phyloP scores from a whole-genome alignment of 371 early-diverging fungal species.

The Mortierella sp. region DNA sequence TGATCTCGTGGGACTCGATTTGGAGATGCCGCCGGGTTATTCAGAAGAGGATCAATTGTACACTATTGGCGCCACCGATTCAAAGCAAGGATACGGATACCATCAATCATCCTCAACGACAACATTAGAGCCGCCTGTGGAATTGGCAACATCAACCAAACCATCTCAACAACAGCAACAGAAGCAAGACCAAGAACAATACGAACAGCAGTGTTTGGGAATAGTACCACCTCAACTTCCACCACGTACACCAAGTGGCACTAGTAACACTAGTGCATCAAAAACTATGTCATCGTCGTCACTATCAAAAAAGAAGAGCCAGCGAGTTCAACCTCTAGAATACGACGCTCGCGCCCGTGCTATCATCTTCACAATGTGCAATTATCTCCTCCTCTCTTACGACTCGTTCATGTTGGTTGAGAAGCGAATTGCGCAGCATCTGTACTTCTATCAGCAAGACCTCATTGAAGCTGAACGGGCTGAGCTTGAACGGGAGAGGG shows the following conservation, averaged over 20 bases:
- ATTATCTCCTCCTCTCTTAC: slow-evolving; percentile 39
- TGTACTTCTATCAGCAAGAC: slow-evolving; percentile 56
- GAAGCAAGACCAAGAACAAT: not conserved
- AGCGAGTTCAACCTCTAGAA: slow-evolving; percentile 45
- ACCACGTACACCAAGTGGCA: slow-evolving; percentile 15
- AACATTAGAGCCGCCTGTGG: not conserved
- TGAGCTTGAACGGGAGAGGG: slow-evolving; percentile 25
- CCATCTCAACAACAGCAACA: slow-evolving; percentile 8
- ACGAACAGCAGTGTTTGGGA: not conserved
- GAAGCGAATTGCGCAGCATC: slow-evolving; percentile 50
- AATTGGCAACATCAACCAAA: not conserved
- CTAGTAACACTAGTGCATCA: slow-evolving; percentile 1
- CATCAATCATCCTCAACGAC: not conserved
- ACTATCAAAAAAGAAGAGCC: slow-evolving; percentile 4
- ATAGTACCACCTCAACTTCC: slow-evolving; percentile 36
- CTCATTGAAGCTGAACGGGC: slow-evolving; percentile 44
- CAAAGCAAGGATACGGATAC: not conserved
- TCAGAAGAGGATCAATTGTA: slow-evolving; percentile 24
- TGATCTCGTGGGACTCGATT: slow-evolving; percentile 24
- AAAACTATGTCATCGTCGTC: not conserved
- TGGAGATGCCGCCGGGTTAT: slow-evolving; percentile 38
- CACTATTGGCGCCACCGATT: slow-evolving; percentile 24
- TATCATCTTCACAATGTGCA: slow-evolving; percentile 51
- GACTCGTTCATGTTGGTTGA: slow-evolving; percentile 43
- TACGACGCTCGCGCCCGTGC: slow-evolving; percentile 61